A percentile compares a stretch with the other conserved stretches of the same genome.
Conservation (phyloP, 371 early-diverging fungal species). For the Mycotypha africana region DNA sequence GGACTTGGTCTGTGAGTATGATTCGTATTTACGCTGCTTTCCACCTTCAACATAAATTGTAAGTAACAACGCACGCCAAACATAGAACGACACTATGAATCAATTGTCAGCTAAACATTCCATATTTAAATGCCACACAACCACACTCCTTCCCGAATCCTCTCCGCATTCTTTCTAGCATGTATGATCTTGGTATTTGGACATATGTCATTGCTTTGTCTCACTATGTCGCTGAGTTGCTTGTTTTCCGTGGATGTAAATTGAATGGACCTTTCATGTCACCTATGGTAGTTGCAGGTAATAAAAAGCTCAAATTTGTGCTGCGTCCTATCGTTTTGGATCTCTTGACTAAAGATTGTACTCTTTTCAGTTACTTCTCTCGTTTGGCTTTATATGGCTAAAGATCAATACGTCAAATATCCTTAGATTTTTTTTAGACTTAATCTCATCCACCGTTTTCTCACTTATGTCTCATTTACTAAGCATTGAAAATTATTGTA, state of each 20-base stretch:
- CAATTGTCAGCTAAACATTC: too few species aligned
- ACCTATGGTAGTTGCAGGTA: constrained; percentile 68
- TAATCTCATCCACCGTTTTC: too few species aligned
- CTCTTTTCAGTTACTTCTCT: constrained; percentile 4
- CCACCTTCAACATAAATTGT: constrained; percentile 65
- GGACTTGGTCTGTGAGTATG: constrained; percentile 72
- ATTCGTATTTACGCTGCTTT: constrained; percentile 76
- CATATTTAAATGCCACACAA: too few species aligned
- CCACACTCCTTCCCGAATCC: too few species aligned
- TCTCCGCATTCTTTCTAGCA: constrained; percentile 25
- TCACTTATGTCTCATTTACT: too few species aligned
- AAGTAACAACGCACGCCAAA: constrained; percentile 18
- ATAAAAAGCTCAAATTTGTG: neutral
- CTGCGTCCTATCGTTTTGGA: neutral
- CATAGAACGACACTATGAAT: too few species aligned
- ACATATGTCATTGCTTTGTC: constrained; percentile 69
- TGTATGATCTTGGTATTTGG: constrained; percentile 66
- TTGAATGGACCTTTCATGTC: constrained; percentile 58
- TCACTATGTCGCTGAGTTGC: constrained; percentile 65
- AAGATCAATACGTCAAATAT: constrained; percentile 39
- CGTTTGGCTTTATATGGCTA: constrained; percentile 41
- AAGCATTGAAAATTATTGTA: too few species aligned
- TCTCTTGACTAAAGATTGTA: neutral
- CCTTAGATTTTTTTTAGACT: constrained; percentile 5
- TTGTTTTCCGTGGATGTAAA: constrained; percentile 68